These are phyloP conservation scores for Salix arbutifolia DNA, from an alignment of 345 rosid genomes.

Conservation along the genomic window DNA sequence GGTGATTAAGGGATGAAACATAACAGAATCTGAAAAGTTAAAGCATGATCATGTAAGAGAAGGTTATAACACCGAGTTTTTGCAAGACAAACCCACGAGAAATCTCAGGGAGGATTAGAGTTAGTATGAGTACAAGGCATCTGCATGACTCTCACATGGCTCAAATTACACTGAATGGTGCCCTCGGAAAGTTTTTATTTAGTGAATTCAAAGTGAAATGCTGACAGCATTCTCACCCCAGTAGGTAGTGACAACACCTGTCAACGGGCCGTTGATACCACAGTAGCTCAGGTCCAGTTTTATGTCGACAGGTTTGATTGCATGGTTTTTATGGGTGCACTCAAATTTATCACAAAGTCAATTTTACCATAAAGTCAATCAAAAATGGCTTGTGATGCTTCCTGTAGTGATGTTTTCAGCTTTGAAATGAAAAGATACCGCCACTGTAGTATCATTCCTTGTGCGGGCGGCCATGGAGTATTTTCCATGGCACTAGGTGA, in stretches of 20 bases:
- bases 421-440: background rate
- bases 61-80: too few relatives aligned
- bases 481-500: background rate
- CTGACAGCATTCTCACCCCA: constrained; percentile 11
- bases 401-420: background rate
- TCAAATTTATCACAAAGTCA: background rate
- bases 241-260: constrained; percentile 1
- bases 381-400: background rate
- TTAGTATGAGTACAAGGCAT: background rate
- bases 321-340: background rate
- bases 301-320: background rate
- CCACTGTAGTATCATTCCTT: background rate
- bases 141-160: background rate
- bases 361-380: constrained; percentile 1
- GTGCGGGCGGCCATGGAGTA: background rate
- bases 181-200: background rate
- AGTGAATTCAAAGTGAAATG: constrained; percentile 3
- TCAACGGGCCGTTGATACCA: background rate
- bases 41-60: too few relatives aligned
- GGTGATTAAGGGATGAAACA: too few relatives aligned
- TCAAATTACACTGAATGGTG: background rate
- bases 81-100: background rate
- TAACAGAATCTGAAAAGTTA: too few relatives aligned
- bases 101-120: background rate
- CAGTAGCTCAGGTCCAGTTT: background rate